Base-by-base conservation (phyloP, 805 yeast genomes). In the Myxozyma neglecta region DNA sequence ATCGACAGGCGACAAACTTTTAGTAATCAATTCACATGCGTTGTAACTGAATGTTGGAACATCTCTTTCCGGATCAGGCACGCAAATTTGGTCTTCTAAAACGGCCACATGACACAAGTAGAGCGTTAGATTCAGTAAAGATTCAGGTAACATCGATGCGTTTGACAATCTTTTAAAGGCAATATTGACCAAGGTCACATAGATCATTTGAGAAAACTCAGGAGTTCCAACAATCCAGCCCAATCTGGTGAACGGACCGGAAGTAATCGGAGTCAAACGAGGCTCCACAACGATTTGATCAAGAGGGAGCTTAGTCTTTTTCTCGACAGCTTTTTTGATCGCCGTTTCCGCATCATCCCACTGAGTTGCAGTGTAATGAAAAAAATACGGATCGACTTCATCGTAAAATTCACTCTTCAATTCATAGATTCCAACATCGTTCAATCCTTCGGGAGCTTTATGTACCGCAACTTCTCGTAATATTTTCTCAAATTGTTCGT, bases 321-420 rank as follows among this genome's bases (percentile, higher is more conserved):
- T 75, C 9, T 82, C 79, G 45, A 81, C 72, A 34, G 81, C 71
- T 39, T 81, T 82, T 67, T 86, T 85, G 36, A 89, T 75, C 4
- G 84, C 75, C 49, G 80, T 81, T 59, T 88, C 87, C 6, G 96
- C 93, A 62, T 90, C 97, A 58, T 90, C 97, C 57, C 93, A 82
- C 56, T 85, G 85, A 68, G 90, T 90, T 0, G 93, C 76, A 0
- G 88, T 78, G 68, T 87, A 88, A 68, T 90, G 91, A 61, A 89
- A 80, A 71, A 87, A 93, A 70, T 84, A 92, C 0, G 97, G 96
- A 72, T 93, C 94, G 47, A 92, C 82, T 34, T 80, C 76, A 1
- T 76, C 77, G 58, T 75, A 79, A 35, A 76, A 75, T 53, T 84
- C 80, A 2, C 81, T 79, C 70, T 88, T 90, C 62, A 94, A 78